Conservation (phyloP, 495 filamentous ascomycete genomes). For the Saxispiralis lemnorum region DNA sequence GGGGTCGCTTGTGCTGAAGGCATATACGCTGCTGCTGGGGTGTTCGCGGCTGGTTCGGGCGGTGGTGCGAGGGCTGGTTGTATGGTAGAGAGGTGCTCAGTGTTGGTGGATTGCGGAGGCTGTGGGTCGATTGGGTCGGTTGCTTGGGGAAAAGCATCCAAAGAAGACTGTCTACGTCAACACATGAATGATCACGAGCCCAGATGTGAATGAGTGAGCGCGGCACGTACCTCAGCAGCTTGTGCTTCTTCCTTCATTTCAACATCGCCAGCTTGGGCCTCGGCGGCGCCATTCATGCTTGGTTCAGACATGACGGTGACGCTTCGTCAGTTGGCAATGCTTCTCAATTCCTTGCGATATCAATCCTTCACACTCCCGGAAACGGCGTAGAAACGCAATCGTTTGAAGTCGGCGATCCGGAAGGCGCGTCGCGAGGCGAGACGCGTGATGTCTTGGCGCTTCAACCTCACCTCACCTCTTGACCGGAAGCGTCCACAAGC, state of each 20-base stretch:
- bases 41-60: neutral
- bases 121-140: neutral
- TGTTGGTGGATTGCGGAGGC: neutral
- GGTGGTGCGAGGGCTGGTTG: neutral
- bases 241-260: constrained; percentile 12
- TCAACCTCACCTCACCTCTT: no score
- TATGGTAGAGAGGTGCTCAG: neutral
- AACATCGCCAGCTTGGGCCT: neutral
- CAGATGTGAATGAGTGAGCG: neutral
- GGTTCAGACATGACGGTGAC: constrained; percentile 4
- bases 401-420: no score
- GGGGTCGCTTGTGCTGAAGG: constrained; percentile 24
- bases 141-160: neutral
- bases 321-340: no score
- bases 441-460: no score
- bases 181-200: no score
- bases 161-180: no score
- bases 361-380: no score
- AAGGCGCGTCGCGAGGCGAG: no score
- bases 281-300: constrained; percentile 1
- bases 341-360: no score
- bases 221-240: neutral
- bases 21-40: constrained; percentile 6
- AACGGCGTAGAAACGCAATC: no score
- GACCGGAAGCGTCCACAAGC: no score